Evolutionary conservation across 1,284 basidiomycete genomes (phyloP), one percentile per base, ranked within the genome.

Genomic region (Testicularia cyperi): DNA sequence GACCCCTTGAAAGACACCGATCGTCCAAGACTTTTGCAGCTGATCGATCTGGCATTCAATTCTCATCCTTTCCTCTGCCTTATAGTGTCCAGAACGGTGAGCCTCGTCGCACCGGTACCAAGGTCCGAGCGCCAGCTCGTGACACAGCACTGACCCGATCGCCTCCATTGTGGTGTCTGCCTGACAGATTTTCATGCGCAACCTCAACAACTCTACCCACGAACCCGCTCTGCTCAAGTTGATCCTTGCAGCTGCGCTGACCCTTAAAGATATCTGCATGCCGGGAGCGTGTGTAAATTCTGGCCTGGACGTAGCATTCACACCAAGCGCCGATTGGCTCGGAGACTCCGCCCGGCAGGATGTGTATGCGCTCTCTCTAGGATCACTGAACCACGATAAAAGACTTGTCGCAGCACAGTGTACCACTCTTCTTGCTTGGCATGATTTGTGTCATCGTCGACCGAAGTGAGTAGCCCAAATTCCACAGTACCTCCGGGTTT

Each of bases 381-480:
- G n/a, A n/a, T n/a, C n/a, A n/a, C n/a, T n/a, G n/a, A n/a, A n/a
- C n/a, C n/a, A n/a, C n/a, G n/a, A n/a, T n/a, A n/a, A n/a, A n/a
- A n/a, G n/a, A n/a, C n/a, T n/a, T n/a, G n/a, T n/a, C n/a, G n/a
- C n/a, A n/a, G n/a, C 21, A 12, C 33, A 62, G 25, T 35, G 33
- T 21, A 37, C 44, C 22, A 46, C 58, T 43, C 38, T 64, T 10
- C n/a, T 64, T 8, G 61, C 48, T 2, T 64, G 61, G 61, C 49
- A 58, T 36, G 44, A 58, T 30, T 51, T 64, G 4, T 32, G 29
- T 2, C 29, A 19, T 1, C 55, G 55, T 14, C 34, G 33, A 9
- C 15, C 45, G 1, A 49, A 30, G 58, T 62, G 27, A 47, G 58
- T 42, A 14, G n/a, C n/a, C n/a, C n/a, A n/a, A n/a, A n/a, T n/a